Evolutionary conservation across 78 protist genomes (phyloP), one percentile per base, ranked within the genome.

Genomic region (Dictyostelium capitatum): DNA sequence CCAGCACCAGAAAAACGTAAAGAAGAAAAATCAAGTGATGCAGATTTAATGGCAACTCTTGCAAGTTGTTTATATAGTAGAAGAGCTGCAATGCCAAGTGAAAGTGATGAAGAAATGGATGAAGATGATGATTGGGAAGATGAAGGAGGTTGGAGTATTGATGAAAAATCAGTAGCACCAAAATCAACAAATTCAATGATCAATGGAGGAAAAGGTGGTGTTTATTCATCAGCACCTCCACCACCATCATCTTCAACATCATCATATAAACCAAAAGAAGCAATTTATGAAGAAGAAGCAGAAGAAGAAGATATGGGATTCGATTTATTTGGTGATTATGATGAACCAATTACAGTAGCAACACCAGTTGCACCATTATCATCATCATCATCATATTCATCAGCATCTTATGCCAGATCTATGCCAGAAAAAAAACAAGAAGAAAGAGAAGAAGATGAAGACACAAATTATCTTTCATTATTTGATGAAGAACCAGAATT

Each of bases 261-360:
- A 15, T 3, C 28, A n/a, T 25, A 7, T 7, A 25, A 57, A 19
- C 6, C 43, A 23, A 23, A n/a, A n/a, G n/a, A n/a, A n/a, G n/a
- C n/a, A n/a, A n/a, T n/a, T n/a, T n/a, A n/a, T n/a, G 3, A 7
- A 69, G 9, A 69, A 19, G 51, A 69, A 17, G 78, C 37, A 19
- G 0, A 37, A 7, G 50, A 37, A 14, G 91, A 54, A 14, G 91
- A 83, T 25, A 83, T 83, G 91, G 91, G 91, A 37, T 83, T 83
- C 48, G 82, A 72, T 83, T 30, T 83, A n/a, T 73, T 46, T 72
- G 79, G 53, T 37, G 78, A 41, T 14, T 9, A 41, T 41, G 48
- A 14, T 37, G 17, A 32, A 37, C 14, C 79, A 28, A 4, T 23
- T n/a, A 28, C 54, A 70, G 15, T 17, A 64, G 11, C 46, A 64